A percentile compares a stretch with the other conserved stretches of the same genome.
Conservation (phyloP, 1,284 basidiomycete species). For the Melampsora americana region DNA sequence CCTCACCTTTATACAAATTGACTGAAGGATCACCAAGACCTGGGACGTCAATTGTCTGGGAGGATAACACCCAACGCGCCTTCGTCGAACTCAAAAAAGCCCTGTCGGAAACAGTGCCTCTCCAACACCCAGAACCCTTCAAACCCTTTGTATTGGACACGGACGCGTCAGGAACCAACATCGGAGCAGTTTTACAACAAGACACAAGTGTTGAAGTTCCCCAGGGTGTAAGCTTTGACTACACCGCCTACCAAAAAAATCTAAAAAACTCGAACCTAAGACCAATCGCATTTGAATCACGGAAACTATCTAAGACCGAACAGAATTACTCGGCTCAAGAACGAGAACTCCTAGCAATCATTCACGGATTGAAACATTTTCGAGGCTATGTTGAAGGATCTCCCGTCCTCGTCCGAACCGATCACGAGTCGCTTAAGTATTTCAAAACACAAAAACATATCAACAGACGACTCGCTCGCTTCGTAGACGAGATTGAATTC, state of each 20-base stretch:
- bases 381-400: conserved; percentile 16
- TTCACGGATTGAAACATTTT: conserved; percentile 23
- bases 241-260: no score
- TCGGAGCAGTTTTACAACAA: conserved; percentile 26
- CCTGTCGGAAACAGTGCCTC: background rate
- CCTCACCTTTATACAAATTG: conserved; percentile 4
- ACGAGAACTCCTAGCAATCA: conserved; percentile 14
- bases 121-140: conserved; percentile 18
- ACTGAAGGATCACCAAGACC: conserved; percentile 5
- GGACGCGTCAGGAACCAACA: conserved; percentile 14
- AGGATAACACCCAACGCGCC: no score
- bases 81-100: background rate
- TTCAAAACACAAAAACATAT: conserved; percentile 22
- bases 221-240: no score
- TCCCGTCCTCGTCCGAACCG: background rate
- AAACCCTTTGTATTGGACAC: no score
- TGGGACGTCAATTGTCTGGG: conserved; percentile 2
- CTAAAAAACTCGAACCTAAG: no score
- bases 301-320: conserved; percentile 11
- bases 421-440: conserved; percentile 11
- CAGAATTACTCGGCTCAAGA: conserved; percentile 43
- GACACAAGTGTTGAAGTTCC: background rate
- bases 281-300: conserved; percentile 8
- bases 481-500: no score
- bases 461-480: background rate